phyloP scores from a whole-genome alignment of 306 rosid genomes.

The Quercus cerris region DNA sequence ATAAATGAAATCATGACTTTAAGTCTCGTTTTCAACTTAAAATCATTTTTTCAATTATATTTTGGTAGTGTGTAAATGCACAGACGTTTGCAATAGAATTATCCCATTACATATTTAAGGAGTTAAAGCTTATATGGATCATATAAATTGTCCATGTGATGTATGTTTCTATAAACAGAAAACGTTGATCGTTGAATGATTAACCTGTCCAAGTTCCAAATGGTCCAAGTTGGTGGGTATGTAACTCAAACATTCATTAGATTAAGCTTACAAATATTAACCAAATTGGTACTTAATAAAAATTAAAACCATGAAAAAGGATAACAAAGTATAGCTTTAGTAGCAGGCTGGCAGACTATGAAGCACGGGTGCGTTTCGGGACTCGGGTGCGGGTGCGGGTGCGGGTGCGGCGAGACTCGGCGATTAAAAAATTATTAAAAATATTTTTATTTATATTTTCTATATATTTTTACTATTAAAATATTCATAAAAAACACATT shows the following conservation, averaged over 20 bases:
- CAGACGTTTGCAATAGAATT: neutral
- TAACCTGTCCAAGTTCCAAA: neutral
- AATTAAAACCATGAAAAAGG: neutral
- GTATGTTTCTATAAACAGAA: neutral
- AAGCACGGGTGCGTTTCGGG: too few relatives aligned
- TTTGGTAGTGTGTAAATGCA: neutral
- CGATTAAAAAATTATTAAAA: too few relatives aligned
- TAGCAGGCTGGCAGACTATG: constrained; percentile 9
- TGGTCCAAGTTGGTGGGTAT: neutral
- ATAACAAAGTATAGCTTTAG: neutral
- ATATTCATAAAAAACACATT: too few relatives aligned
- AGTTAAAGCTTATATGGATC: neutral
- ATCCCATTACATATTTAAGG: neutral
- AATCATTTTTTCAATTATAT: too few relatives aligned
- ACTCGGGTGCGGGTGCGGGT: too few relatives aligned
- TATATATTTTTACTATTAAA: too few relatives aligned
- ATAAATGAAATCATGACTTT: too few relatives aligned
- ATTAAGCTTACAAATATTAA: neutral
- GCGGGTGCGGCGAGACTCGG: too few relatives aligned
- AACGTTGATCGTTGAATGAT: neutral
- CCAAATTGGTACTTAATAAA: neutral
- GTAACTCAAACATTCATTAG: neutral
- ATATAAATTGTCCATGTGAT: neutral
- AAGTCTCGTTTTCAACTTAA: too few relatives aligned
- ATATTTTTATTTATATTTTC: too few relatives aligned